Evolutionary conservation across 225 moss, liverwort and hornwort genomes (phyloP).

Genomic region (Anthoceros angustus): DNA sequence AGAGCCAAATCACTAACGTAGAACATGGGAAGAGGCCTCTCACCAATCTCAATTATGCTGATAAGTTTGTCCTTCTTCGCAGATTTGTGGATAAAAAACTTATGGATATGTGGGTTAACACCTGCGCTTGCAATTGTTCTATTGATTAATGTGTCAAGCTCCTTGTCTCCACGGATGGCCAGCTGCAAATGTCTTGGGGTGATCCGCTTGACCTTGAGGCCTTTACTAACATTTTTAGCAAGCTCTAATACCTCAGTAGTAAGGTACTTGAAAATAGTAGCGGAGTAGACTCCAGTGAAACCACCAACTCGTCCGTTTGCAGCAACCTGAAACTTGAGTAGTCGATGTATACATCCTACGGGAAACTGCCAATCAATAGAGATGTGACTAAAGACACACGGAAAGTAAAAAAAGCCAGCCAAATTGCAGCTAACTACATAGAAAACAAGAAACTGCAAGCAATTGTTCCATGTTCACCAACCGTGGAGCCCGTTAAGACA

Average conservation of each 20-base stretch:
- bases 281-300: constrained; percentile 77
- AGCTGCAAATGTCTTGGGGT: constrained; percentile 78
- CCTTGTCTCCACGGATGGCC: constrained; percentile 59
- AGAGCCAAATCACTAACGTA: too few relatives aligned
- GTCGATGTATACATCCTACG: constrained; percentile 78
- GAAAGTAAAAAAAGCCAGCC: not conserved
- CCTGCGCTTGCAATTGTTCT: constrained; percentile 70
- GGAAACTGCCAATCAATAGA: too few relatives aligned
- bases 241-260: constrained; percentile 86
- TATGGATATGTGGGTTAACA: constrained; percentile 24
- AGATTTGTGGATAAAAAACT: constrained; percentile 67
- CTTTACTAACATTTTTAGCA: constrained; percentile 84
- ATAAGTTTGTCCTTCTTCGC: constrained; percentile 58
- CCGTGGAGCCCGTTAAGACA: too few relatives aligned
- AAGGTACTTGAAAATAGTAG: constrained; percentile 73
- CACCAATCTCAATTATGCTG: not conserved
- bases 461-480: too few relatives aligned
- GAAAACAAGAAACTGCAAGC: too few relatives aligned
- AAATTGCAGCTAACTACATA: too few relatives aligned
- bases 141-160: constrained; percentile 74
- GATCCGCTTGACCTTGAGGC: constrained; percentile 87
- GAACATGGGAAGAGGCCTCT: too few relatives aligned
- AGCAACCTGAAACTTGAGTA: constrained; percentile 67
- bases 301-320: constrained; percentile 84
- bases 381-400: not conserved